Evolutionary conservation across 2,329 filamentous ascomycete species (phyloP).

Genomic region (Verticillium klebahnii): DNA sequence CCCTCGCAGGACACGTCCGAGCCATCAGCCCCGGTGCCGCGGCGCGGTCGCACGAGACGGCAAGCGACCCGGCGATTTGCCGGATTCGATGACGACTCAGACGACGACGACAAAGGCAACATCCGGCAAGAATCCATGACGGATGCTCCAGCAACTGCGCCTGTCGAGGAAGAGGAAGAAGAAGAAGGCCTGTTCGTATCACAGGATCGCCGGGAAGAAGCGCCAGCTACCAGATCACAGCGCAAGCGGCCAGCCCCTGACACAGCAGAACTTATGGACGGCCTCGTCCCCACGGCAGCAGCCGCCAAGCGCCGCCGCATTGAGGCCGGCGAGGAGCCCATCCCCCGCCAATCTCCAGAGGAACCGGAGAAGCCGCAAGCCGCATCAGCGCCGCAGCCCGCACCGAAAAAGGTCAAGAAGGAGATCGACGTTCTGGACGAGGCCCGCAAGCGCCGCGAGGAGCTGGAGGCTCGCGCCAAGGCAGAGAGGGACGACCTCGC

Average conservation of each 20-base stretch:
- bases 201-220: slow-evolving; percentile 30
- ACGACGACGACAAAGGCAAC: slow-evolving; percentile 28
- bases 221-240: slow-evolving; percentile 19
- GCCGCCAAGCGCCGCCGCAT: slow-evolving; percentile 75
- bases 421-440: slow-evolving; percentile 66
- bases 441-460: slow-evolving; percentile 54
- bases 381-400: slow-evolving; percentile 20
- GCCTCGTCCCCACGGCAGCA: slow-evolving; percentile 70
- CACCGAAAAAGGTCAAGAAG: slow-evolving; percentile 45
- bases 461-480: slow-evolving; percentile 60
- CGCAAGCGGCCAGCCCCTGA: slow-evolving; percentile 43
- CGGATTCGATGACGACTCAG: slow-evolving; percentile 56
- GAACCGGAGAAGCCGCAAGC: slow-evolving; percentile 20
- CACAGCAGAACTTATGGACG: slow-evolving; percentile 58
- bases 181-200: slow-evolving; percentile 53
- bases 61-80: slow-evolving; percentile 57
- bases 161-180: slow-evolving; percentile 16
- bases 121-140: slow-evolving; percentile 20
- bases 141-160: not conserved
- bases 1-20: slow-evolving; percentile 2
- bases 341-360: slow-evolving; percentile 24
- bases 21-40: not conserved
- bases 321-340: slow-evolving; percentile 48
- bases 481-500: slow-evolving; percentile 50
- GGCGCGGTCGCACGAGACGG: slow-evolving; percentile 13